Evolutionary conservation across 306 rosid species (phyloP), one percentile per base, ranked within the genome.

Genomic region (Prunus mongolica): DNA sequence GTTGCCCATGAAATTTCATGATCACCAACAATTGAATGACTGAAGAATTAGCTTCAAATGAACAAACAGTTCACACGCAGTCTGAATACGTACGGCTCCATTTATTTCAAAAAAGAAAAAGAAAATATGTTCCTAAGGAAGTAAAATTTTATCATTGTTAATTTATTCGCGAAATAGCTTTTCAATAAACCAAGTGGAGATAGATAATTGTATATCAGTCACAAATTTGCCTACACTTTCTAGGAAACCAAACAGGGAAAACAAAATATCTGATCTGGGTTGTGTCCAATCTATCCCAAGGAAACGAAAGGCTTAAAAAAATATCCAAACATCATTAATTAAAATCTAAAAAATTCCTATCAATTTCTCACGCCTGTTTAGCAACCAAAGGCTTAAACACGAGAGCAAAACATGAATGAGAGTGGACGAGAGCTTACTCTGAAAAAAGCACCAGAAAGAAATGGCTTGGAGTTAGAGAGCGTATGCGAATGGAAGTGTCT

Each of bases 401-500:
- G 55, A 70, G 62, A 78, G 72, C 47, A 49, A 18, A 71, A 76
- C 34, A 65, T 50, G 69, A 79, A 76, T 60, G 65, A 65, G 38
- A 65, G 22, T 45, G 5, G 73, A 28, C 27, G 52, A 46, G 61
- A 79, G 68, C 90, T 83, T 87, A 95, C 98, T 80, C 81, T 88
- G 78, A 80, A 80, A 71, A 88, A 79, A 55, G 90, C 89, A 60
- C 81, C 58, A 7, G 89, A 84, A 61, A 84, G 74, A 61, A 81
- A 83, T 65, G 56, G 86, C 84, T 90, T 90, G 80, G 96, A 44
- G 69, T 87, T 89, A 73, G 80, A 68, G 77, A 75, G 28, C 10
- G 91, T 19, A 49, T 86, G 72, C 7, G 66, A 25, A 28, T 64
- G 87, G 56, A 80, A 72, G 72, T 86, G 89, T 58, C 94, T 82